Evolutionary conservation across 139 green algal genomes (phyloP).

Genomic region (Microglena sp.): DNA sequence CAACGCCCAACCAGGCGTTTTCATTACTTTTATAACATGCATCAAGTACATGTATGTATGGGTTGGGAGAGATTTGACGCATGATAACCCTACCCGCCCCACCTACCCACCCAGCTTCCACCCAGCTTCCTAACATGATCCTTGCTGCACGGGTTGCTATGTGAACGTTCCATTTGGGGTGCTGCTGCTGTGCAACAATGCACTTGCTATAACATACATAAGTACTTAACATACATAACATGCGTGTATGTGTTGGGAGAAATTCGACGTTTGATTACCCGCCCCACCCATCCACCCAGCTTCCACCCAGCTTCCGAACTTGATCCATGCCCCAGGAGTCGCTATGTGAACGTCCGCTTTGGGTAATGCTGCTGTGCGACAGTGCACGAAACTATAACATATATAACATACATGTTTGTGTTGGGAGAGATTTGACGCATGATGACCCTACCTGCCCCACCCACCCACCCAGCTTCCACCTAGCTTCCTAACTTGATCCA

Average conservation of each 20-base stretch:
- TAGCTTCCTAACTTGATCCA: not conserved
- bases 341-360: not conserved
- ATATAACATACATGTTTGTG: not conserved
- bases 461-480: not conserved
- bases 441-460: not conserved
- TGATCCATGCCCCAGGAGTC: not conserved
- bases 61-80: not conserved
- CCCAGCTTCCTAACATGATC: not conserved
- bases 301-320: not conserved
- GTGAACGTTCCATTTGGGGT: not conserved
- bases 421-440: not conserved
- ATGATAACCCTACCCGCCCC: not conserved
- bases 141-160: not conserved
- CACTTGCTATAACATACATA: not conserved
- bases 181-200: slow-evolving; percentile 3
- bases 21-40: not conserved
- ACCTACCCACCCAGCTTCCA: not conserved
- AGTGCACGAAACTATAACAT: not conserved
- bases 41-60: not conserved
- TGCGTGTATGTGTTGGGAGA: not conserved
- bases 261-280: too few relatives aligned
- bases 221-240: not conserved
- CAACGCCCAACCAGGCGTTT: too few relatives aligned
- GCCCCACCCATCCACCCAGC: too few relatives aligned
- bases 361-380: not conserved